phyloP scores from a whole-genome alignment of 2,329 filamentous ascomycete species.

The Aureobasidium sp. region DNA sequence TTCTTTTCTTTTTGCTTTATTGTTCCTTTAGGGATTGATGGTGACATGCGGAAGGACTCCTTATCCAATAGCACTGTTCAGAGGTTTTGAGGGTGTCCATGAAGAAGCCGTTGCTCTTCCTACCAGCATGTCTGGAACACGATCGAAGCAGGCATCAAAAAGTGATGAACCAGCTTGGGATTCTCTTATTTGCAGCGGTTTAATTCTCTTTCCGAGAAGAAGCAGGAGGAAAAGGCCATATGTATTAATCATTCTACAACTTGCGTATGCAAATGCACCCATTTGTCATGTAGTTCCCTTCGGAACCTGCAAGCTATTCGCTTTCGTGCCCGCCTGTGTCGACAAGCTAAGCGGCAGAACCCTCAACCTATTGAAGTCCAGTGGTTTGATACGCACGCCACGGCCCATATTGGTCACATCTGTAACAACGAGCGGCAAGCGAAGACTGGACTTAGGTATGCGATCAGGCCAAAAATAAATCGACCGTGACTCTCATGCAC shows the following conservation, averaged over 20 bases:
- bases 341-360: not conserved
- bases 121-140: not conserved
- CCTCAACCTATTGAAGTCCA: not conserved
- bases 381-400: not conserved
- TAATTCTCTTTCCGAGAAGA: not conserved
- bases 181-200: not conserved
- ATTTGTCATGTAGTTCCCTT: slow-evolving; percentile 1
- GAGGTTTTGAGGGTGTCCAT: not conserved
- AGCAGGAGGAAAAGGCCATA: not conserved
- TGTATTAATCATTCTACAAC: slow-evolving; percentile 10
- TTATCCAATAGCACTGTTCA: not conserved
- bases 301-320: not conserved
- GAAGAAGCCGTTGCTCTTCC: not conserved
- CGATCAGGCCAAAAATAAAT: slow-evolving; percentile 6
- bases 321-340: not conserved
- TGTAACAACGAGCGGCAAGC: not conserved
- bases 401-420: not conserved
- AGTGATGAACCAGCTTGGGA: not conserved
- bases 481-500: not conserved
- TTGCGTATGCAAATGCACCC: not conserved
- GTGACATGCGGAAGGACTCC: not conserved
- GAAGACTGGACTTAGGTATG: not conserved
- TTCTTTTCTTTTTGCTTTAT: not conserved
- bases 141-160: not conserved
- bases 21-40: not conserved